Evolutionary conservation across 371 early-diverging fungal species (phyloP), one percentile per base, ranked within the genome.

Genomic region (Lichtheimia hyalospora): DNA sequence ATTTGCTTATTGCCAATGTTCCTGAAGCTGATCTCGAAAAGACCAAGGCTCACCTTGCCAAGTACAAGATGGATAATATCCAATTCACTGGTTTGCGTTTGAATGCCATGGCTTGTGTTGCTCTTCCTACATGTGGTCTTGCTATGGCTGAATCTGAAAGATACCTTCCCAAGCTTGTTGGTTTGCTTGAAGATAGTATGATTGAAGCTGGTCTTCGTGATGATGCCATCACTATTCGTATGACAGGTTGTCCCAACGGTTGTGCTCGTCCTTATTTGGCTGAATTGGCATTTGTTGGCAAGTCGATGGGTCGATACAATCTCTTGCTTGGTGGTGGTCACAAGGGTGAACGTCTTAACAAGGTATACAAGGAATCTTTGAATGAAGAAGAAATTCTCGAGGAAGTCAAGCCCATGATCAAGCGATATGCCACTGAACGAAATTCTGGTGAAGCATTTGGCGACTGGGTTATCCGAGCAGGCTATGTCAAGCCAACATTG

Each of bases 61-160:
- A 87, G 68, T 89, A 92, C 84, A 84, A 89, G 62, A 79, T 95
- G 61, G 89, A 91, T 70, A 93, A 94, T 71, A 81, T 89, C 58
- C 76, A 84, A 52, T 89, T 89, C 78, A 81, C 87, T 7, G 92
- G 89, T 24, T 73, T 94, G 57, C 88, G 93, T 56, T 82, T 93
- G 69, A 89, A 93, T 71, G 90, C 92, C 25, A 94, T 96, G 95
- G 94, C 95, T 23, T 95, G 96, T 75, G 95, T 92, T 15, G 95
- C 96, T 34, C 82, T 96, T 63, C 96, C 96, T 3, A 95, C 95
- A 15, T 95, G 96, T 75, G 90, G 86, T 57, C 80, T 95, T 59
- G 96, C 96, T 41, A 94, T 96, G 93, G 96, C 96, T 57, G 96
- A 96, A 84, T 89, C 92, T 34, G 96, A 96, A 81, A 91, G 96